Percentiles rank a stretch among this genome's conserved stretches.
Conservation (phyloP, 2,329 filamentous ascomycete genomes). For the Penicillium brasilianum region DNA sequence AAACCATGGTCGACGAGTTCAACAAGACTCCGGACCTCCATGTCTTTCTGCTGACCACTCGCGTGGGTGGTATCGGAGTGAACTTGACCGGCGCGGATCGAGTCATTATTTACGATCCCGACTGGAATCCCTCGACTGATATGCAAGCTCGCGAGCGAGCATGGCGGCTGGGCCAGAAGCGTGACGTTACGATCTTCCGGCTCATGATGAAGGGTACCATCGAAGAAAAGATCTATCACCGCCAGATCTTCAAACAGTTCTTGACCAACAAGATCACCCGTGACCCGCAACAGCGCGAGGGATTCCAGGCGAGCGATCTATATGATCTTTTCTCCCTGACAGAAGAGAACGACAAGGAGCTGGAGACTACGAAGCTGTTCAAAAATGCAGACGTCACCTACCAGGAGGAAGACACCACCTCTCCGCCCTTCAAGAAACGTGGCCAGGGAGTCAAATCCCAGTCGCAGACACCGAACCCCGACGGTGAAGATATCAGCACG, state of each 20-base stretch:
- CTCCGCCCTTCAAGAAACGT: constrained; percentile 1
- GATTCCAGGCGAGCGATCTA: constrained; percentile 85
- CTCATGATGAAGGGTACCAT: constrained; percentile 98
- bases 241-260: constrained; percentile 98
- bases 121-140: constrained; percentile 98
- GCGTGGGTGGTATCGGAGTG: constrained; percentile 90
- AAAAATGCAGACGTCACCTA: constrained; percentile 81
- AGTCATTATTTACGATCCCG: constrained; percentile 97
- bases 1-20: constrained; percentile 89
- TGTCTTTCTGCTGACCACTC: constrained; percentile 92
- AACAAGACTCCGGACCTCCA: constrained; percentile 80
- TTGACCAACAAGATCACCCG: constrained; percentile 94
- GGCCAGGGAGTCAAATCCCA: constrained; percentile 2
- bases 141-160: constrained; percentile 93
- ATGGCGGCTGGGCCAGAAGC: constrained; percentile 93
- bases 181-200: constrained; percentile 92
- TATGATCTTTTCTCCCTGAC: constrained; percentile 89
- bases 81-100: constrained; percentile 94
- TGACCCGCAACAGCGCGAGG: constrained; percentile 90
- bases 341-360: constrained; percentile 68
- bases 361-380: constrained; percentile 86
- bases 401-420: constrained; percentile 41
- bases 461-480: constrained; percentile 25
- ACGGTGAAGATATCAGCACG: constrained; percentile 55
- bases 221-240: constrained; percentile 98